Conservation (phyloP, 805 yeast species). For the Middelhovenomyces tepae region DNA sequence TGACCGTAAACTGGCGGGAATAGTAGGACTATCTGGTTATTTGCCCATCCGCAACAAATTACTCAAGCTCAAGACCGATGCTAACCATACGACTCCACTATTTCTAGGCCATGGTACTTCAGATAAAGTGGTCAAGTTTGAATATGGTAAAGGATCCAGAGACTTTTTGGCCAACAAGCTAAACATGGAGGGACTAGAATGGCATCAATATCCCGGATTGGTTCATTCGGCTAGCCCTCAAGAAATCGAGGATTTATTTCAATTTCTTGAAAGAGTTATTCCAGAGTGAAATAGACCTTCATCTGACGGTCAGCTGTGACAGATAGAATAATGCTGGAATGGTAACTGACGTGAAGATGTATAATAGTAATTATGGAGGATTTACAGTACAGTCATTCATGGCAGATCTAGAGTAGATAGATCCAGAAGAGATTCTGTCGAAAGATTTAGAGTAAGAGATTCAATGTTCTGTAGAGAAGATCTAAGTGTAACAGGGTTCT, state of each 20-base stretch:
- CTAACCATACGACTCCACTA: slow-evolving; percentile 59
- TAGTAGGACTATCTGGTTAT: slow-evolving; percentile 72
- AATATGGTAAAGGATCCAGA: slow-evolving; percentile 33
- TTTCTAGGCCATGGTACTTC: slow-evolving; percentile 83
- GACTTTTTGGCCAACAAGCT: slow-evolving; percentile 38
- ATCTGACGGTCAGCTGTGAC: too few species aligned
- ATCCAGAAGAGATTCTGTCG: too few species aligned
- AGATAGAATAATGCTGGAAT: too few species aligned
- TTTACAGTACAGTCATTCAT: too few species aligned
- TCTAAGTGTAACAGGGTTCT: too few species aligned
- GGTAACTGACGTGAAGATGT: too few species aligned
- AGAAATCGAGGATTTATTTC: slow-evolving; percentile 50
- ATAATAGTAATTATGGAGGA: too few species aligned
- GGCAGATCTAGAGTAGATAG: too few species aligned
- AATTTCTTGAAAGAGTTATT: slow-evolving; percentile 35
- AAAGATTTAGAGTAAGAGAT: too few species aligned
- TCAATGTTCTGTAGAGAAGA: too few species aligned
- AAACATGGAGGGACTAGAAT: slow-evolving; percentile 37
- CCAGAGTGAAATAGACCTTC: too few species aligned
- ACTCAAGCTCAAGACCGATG: slow-evolving; percentile 17
- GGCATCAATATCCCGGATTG: slow-evolving; percentile 52
- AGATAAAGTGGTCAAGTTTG: slow-evolving; percentile 54
- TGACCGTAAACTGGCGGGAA: slow-evolving; percentile 61
- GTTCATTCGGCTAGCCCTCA: slow-evolving; percentile 60
- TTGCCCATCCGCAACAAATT: slow-evolving; percentile 28